These are phyloP conservation scores for Aspergillus sclerotioniger DNA, from an alignment of 495 filamentous ascomycete genomes.

Conservation along the genomic window DNA sequence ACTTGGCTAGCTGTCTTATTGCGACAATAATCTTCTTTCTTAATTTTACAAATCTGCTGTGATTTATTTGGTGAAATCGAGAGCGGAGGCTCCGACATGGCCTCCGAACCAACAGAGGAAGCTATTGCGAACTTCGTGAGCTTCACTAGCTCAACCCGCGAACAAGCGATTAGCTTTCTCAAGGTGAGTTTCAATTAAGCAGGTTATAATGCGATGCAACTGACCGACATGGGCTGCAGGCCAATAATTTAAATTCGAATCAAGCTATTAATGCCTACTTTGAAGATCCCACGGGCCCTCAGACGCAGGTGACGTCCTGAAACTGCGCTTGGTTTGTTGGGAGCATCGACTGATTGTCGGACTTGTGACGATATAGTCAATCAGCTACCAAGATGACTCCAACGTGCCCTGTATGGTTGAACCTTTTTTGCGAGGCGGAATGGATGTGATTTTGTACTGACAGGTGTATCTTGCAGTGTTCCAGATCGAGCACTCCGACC, in stretches of 20 bases:
- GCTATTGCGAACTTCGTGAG: slow-evolving; percentile 46
- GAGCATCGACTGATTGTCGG: slow-evolving; percentile 14
- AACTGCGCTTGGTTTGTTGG: neutral
- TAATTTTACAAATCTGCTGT: neutral
- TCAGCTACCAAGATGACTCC: slow-evolving; percentile 26
- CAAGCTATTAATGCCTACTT: slow-evolving; percentile 55
- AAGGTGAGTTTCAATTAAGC: slow-evolving; percentile 30
- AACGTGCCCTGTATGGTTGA: slow-evolving; percentile 22
- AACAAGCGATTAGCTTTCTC: slow-evolving; percentile 47
- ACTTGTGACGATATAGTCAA: slow-evolving; percentile 14
- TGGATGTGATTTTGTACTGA: neutral
- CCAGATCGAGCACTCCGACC: slow-evolving; percentile 55
- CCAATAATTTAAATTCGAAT: slow-evolving; percentile 45
- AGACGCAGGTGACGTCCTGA: slow-evolving; percentile 27
- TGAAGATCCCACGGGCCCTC: slow-evolving; percentile 46
- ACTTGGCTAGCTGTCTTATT: neutral
- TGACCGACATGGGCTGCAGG: slow-evolving; percentile 28
- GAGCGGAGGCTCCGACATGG: slow-evolving; percentile 27
- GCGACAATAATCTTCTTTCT: neutral
- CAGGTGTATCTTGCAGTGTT: slow-evolving; percentile 44
- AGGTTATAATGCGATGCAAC: neutral
- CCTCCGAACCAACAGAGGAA: slow-evolving; percentile 45
- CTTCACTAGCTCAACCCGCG: slow-evolving; percentile 45
- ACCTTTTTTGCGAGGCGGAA: neutral
- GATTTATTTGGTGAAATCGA: neutral